A percentile compares a stretch with the other conserved stretches of the same genome.
These are phyloP conservation scores for Dioscorea zingiberensis DNA, from an alignment of 106 monocot species.

Conservation along the genomic window DNA sequence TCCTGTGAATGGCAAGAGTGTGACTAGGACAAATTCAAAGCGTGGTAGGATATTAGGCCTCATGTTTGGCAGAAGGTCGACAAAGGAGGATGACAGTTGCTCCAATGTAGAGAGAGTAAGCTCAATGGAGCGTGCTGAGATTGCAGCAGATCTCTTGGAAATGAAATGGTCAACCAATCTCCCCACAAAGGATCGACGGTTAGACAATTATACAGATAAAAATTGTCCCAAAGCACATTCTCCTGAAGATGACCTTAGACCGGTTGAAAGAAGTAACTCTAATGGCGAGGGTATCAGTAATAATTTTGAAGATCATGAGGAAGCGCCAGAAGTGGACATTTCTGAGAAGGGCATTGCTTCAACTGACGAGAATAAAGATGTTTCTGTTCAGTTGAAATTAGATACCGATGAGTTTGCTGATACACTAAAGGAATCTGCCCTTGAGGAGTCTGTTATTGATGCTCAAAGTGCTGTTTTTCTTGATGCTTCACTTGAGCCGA, in stretches of 20 bases:
- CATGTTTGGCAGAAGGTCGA: slow-evolving; percentile 58
- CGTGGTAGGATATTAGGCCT: slow-evolving; percentile 33
- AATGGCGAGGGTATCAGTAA: slow-evolving; percentile 1
- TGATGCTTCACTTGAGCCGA: too few relatives aligned
- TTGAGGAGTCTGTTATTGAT: too few relatives aligned
- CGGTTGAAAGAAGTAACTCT: slow-evolving; percentile 2
- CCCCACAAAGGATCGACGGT: slow-evolving; percentile 1
- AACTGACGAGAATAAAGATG: not conserved
- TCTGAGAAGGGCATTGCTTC: slow-evolving; percentile 2
- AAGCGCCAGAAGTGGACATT: slow-evolving; percentile 15
- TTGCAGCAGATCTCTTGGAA: slow-evolving; percentile 70
- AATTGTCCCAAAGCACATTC: not conserved
- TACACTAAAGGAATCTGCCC: slow-evolving; percentile 3
- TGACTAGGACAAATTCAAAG: slow-evolving; percentile 25
- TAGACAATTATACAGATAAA: not conserved
- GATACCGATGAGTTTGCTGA: not conserved
- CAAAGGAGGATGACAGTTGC: slow-evolving; percentile 21
- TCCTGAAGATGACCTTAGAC: not conserved
- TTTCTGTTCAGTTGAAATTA: not conserved
- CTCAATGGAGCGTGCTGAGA: slow-evolving; percentile 77
- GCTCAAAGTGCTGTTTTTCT: too few relatives aligned
- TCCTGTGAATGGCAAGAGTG: slow-evolving; percentile 36
- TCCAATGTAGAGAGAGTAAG: slow-evolving; percentile 28
- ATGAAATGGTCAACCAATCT: slow-evolving; percentile 76
- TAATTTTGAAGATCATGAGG: slow-evolving; percentile 9